These are phyloP conservation scores for Huntiella decipiens DNA, from an alignment of 2,329 filamentous ascomycete genomes.

Conservation along the genomic window DNA sequence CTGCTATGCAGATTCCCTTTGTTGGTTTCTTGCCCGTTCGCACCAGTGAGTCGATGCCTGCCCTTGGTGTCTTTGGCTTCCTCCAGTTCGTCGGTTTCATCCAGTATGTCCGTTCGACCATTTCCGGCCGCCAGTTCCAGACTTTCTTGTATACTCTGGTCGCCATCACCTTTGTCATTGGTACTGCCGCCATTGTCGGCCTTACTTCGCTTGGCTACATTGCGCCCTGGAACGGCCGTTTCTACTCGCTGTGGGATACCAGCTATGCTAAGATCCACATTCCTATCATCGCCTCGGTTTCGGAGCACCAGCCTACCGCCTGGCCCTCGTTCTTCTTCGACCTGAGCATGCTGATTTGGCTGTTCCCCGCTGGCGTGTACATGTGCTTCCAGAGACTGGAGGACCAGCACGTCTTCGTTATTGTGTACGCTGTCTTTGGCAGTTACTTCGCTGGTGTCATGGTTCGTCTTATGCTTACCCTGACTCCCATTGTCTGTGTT, in stretches of 20 bases:
- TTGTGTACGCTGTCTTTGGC: conserved; percentile 90
- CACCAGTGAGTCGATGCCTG: conserved; percentile 97
- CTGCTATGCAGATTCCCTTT: conserved; percentile 98
- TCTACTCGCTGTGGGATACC: conserved; percentile 98
- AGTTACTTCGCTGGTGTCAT: conserved; percentile 99
- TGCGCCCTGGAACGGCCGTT: conserved; percentile 92
- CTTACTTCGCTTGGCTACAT: conserved; percentile 81
- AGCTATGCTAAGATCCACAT: conserved; percentile 98
- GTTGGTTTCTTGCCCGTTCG: conserved; percentile 92
- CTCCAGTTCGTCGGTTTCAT: conserved; percentile 85
- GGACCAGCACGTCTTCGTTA: conserved; percentile 94
- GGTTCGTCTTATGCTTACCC: conserved; percentile 94
- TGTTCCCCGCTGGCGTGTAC: conserved; percentile 96
- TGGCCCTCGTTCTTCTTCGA: conserved; percentile 99
- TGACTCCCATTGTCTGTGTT: conserved; percentile 92
- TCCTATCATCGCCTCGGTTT: conserved; percentile 98
- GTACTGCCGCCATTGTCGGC: conserved; percentile 58
- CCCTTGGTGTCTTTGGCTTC: conserved; percentile 90
- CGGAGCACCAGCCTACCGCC: conserved; percentile 94
- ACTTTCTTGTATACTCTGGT: conserved; percentile 66
- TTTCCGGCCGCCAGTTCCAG: conserved; percentile 86
- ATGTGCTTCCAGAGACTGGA: conserved; percentile 87
- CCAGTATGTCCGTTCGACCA: conserved; percentile 71
- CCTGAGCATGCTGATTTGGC: conserved; percentile 93
- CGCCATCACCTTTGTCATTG: conserved; percentile 52